phyloP scores from a whole-genome alignment of 768 basidiomycete genomes.

The Butyriboletus loyo region DNA sequence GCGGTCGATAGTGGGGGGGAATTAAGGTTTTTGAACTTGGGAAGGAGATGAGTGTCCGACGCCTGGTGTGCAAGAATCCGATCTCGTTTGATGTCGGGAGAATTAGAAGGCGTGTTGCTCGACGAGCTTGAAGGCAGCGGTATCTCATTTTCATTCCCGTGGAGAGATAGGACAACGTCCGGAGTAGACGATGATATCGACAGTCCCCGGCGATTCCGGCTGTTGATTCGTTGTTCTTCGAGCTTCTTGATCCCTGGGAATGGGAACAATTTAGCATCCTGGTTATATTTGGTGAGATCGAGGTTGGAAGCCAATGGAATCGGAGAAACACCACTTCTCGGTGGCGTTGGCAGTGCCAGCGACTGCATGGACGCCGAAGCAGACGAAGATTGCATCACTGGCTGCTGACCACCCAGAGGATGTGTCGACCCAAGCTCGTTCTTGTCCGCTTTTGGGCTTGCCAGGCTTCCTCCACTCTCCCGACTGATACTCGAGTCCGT shows the following conservation, averaged over 20 bases:
- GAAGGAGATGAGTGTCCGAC: slow-evolving; percentile 63
- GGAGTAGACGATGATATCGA: slow-evolving; percentile 48
- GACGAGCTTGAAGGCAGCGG: slow-evolving; percentile 48
- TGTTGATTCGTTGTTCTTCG: slow-evolving; percentile 61
- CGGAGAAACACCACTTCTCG: slow-evolving; percentile 66
- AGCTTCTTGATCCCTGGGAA: slow-evolving; percentile 84
- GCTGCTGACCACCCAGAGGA: slow-evolving; percentile 50
- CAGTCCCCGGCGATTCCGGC: slow-evolving; percentile 52
- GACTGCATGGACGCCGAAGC: slow-evolving; percentile 64
- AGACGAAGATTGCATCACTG: slow-evolving; percentile 59
- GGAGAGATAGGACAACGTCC: slow-evolving; percentile 43
- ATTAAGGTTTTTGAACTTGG: slow-evolving; percentile 45
- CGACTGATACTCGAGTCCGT: slow-evolving; percentile 72
- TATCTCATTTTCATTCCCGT: slow-evolving; percentile 42
- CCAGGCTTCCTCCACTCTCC: slow-evolving; percentile 72
- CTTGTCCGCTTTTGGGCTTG: slow-evolving; percentile 59
- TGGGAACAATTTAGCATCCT: slow-evolving; percentile 74
- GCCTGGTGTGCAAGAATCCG: slow-evolving; percentile 64
- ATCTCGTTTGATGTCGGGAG: slow-evolving; percentile 53
- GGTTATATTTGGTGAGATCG: slow-evolving; percentile 69
- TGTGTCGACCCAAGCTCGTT: slow-evolving; percentile 37
- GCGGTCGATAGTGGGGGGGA: slow-evolving; percentile 41
- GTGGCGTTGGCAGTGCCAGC: slow-evolving; percentile 50
- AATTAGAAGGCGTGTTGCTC: slow-evolving; percentile 47
- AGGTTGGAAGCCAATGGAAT: slow-evolving; percentile 70